Base-by-base conservation (phyloP, 495 filamentous ascomycete species). In the Tuber brumale region DNA sequence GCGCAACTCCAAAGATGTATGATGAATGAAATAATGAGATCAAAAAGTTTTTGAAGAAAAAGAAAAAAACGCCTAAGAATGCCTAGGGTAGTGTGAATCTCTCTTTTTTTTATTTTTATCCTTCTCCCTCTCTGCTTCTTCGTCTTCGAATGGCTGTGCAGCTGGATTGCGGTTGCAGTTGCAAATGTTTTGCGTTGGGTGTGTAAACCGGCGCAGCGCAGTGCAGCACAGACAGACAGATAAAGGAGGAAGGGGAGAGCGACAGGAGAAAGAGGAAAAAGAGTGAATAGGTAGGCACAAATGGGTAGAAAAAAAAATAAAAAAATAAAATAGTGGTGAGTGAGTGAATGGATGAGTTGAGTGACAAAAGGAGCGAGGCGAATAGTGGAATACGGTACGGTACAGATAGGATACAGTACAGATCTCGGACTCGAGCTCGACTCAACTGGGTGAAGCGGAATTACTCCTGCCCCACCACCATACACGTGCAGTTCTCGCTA, bases 391-490 rank as follows among this genome's bases (percentile, higher is more conserved):
- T 66, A 57, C 48, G 48, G n/a, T 66, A 66, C 57, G 57, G 57
- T 66, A 66, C 57, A 66, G 27, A 66, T 31, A 66, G 57, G 57
- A 66, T 66, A 66, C 57, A 66, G 57, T 31, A 66, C n/a, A 66
- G 57, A 66, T 66, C 57, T 66, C 57, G 27, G 27, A 66, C 57
- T 66, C 57, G 57, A 66, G 0, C 57, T 66, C 57, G 57, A 66
- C 57, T 66, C 57, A 66, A 66, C 57, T 66, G 12, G 57, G 57
- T 66, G 57, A 66, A 66, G 57, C 27, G 57, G 73, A 76, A 74
- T 79, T 80, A 79, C 78, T 79, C 76, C 78, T 77, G 78, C 78
- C 79, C 77, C 78, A 80, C 78, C 78, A 80, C 78, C 78, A 81
- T 71, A 74, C 79, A 81, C 79, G 79, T 81, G 79, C 79, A 77